phyloP scores from a whole-genome alignment of 257 asterid species.

The Solanum tarijense region DNA sequence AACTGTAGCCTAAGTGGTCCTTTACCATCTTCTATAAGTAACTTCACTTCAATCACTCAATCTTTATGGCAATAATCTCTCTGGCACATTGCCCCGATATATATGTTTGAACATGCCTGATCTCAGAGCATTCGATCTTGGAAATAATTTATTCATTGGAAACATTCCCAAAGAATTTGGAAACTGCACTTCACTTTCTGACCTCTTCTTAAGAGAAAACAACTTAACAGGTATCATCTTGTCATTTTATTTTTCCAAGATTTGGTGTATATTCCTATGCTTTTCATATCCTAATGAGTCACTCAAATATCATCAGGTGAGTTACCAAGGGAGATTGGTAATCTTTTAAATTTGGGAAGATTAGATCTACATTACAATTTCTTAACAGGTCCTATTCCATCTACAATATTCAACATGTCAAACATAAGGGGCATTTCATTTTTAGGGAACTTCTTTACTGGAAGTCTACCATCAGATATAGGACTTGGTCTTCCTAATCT shows the following conservation, averaged over 20 bases:
- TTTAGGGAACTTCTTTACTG: neutral
- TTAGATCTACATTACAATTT: neutral
- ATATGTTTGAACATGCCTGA: conserved; percentile 12
- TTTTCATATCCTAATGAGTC: neutral
- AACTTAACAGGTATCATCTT: conserved; percentile 5
- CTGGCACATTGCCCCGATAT: conserved; percentile 10
- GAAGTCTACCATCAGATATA: conserved; percentile 17
- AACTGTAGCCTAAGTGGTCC: conserved; percentile 12
- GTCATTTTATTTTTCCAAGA: neutral
- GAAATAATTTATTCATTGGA: conserved; percentile 9
- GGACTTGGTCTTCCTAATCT: conserved; percentile 16
- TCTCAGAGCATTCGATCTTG: neutral
- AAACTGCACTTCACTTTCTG: conserved; percentile 12
- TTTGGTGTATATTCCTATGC: neutral
- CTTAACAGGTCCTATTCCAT: neutral
- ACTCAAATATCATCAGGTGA: neutral
- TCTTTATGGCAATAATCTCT: conserved; percentile 10
- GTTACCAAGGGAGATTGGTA: neutral
- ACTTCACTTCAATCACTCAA: conserved; percentile 12
- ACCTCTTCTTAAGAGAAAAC: conserved; percentile 7
- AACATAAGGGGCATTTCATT: neutral
- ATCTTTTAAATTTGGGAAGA: conserved; percentile 1
- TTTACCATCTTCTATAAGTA: conserved; percentile 12
- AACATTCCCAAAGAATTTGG: conserved; percentile 15
- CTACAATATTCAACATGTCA: conserved; percentile 5